Percentiles rank a stretch among this genome's conserved stretches.
Conservation (phyloP, 495 filamentous ascomycete species). For the Cryomyces minteri region DNA sequence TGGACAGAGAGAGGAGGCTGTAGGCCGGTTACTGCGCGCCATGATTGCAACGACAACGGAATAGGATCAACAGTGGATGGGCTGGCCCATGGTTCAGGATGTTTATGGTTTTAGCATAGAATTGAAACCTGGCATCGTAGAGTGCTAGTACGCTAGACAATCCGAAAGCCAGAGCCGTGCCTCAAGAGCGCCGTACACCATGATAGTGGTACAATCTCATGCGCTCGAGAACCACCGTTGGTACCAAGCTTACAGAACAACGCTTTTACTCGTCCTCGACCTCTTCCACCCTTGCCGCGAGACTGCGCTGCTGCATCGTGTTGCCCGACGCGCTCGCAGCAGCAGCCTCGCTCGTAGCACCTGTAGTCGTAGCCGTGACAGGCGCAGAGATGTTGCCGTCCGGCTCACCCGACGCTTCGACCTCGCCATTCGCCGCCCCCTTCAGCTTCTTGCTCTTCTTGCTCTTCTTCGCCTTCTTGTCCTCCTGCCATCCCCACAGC, state of each 20-base stretch:
- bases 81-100: no score
- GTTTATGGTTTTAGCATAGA: no score
- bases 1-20: no score
- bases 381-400: background rate
- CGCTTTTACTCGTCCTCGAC: constrained; percentile 8
- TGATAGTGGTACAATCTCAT: no score
- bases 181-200: no score
- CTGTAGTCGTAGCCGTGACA: background rate
- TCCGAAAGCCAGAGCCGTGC: no score
- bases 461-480: background rate
- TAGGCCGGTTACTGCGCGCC: no score
- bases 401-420: background rate
- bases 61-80: no score
- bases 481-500: constrained; percentile 97
- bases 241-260: background rate
- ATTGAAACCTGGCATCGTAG: no score
- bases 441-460: background rate
- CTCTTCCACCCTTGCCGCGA: constrained; percentile 12
- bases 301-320: constrained; percentile 4
- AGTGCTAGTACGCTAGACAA: no score
- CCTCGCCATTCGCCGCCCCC: background rate
- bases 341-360: background rate
- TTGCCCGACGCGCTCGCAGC: constrained; percentile 1
- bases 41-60: no score
- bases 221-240: no score